Conservation (phyloP, 768 basidiomycete genomes). For the Gloeostereum incarnatum region DNA sequence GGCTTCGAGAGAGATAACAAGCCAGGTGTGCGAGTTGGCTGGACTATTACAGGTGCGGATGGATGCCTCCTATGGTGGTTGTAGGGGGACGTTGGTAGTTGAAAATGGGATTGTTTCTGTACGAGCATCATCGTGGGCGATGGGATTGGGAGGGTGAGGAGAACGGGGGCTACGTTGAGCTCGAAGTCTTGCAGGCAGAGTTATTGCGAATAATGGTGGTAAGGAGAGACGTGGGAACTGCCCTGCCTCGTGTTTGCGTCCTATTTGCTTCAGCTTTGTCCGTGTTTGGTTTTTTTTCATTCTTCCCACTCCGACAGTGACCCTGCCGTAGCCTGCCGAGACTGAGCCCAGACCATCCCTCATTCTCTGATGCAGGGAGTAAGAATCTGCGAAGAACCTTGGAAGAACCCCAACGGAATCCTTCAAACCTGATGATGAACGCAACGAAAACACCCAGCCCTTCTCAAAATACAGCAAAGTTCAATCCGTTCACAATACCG, state of each 20-base stretch:
- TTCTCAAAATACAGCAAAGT: no score
- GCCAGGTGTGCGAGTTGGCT: constrained; percentile 67
- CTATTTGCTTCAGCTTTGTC: no score
- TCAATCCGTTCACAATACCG: no score
- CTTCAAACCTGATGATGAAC: no score
- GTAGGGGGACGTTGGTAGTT: constrained; percentile 17
- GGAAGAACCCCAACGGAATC: no score
- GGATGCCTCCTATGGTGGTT: constrained; percentile 61
- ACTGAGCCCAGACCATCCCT: no score
- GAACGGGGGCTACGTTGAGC: constrained; percentile 9
- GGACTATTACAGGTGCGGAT: constrained; percentile 59
- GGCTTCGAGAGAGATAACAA: constrained; percentile 65
- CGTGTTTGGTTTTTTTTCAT: no score
- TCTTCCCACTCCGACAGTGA: no score
- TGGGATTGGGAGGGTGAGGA: constrained; percentile 9
- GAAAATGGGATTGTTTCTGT: constrained; percentile 30
- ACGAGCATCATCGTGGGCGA: constrained; percentile 35
- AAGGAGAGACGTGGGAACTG: not conserved
- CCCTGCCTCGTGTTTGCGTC: not conserved
- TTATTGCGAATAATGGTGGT: not conserved
- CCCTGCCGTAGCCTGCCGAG: no score
- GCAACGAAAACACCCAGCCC: no score
- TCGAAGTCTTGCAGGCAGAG: constrained; percentile 3
- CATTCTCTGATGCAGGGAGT: no score
- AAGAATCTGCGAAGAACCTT: no score